Conservation (phyloP, 2,329 filamentous ascomycete species). For the Septoria linicola region DNA sequence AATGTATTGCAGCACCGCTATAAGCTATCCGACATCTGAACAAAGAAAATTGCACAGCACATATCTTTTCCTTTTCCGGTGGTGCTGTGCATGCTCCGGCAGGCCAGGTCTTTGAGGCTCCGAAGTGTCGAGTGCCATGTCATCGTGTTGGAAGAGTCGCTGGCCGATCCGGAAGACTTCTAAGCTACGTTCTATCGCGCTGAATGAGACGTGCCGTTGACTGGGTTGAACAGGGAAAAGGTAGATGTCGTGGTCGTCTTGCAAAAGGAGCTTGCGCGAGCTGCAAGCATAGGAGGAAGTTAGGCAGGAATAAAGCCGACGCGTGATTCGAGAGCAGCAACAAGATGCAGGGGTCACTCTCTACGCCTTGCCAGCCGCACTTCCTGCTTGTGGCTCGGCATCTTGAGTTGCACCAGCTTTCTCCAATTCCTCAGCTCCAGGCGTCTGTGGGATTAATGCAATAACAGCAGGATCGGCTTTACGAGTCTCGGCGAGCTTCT, state of each 20-base stretch:
- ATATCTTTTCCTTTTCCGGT: neutral
- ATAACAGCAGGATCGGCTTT: constrained; percentile 47
- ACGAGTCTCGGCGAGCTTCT: constrained; percentile 39
- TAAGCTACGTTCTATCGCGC: too few relatives aligned
- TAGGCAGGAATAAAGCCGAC: too few relatives aligned
- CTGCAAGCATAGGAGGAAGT: too few relatives aligned
- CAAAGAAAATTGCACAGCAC: constrained; percentile 9
- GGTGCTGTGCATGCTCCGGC: neutral
- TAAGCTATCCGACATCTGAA: neutral
- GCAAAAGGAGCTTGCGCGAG: too few relatives aligned
- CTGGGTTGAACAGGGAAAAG: too few relatives aligned
- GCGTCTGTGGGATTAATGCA: constrained; percentile 46
- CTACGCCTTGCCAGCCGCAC: neutral
- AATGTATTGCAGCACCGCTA: constrained; percentile 2
- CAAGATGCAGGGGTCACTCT: neutral
- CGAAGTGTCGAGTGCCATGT: too few relatives aligned
- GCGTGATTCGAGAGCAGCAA: neutral
- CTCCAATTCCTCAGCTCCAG: constrained; percentile 47
- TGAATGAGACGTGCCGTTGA: too few relatives aligned
- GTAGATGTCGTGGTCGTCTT: too few relatives aligned
- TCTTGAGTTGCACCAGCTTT: constrained; percentile 25
- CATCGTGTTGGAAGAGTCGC: neutral
- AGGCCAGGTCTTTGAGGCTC: neutral
- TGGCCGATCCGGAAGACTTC: neutral
- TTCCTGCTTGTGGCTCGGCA: neutral